Evolutionary conservation across 2,329 filamentous ascomycete genomes (phyloP), one percentile per base, ranked within the genome.

Genomic region (Colletotrichum viniferum): DNA sequence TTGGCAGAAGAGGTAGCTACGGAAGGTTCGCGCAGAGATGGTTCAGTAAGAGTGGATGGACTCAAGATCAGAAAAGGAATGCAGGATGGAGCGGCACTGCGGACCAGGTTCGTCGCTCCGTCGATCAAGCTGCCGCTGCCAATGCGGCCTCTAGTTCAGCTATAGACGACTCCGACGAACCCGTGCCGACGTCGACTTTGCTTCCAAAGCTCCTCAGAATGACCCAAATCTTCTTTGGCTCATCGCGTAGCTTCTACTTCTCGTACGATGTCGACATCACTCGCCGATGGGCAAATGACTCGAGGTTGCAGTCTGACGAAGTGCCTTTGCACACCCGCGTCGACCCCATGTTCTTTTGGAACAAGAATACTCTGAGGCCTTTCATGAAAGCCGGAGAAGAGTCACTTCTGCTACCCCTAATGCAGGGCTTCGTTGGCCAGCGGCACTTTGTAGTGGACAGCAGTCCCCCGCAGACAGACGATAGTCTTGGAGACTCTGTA

Each of bases 191-290:
- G 18, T 84, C 86, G 8, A 79, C 89, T 6, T 85, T 98, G 36
- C 87, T 98, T 13, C 96, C 96, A 2, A 98, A 98, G 81, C 88
- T 98, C 52, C 84, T 99, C 56, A 91, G 94, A 55, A 97, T 95
- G 36, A 93, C 95, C 3, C 95, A 95, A 81, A 91, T 98, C 71
- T 91, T 98, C 76, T 96, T 98, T 81, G 93, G 94, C 2, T 90
- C 92, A 5, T 96, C 94, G 0, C 90, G 90, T 77, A 98, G 95
- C 82, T 98, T 98, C 84, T 98, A 94, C 87, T 99, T 96, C 83
- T 96, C 96, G 1, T 98, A 99, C 83, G 97, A 99, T 78, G 90
- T 96, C 82, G 96, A 99, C 82, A 91, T 99, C 66, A 98, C 97
- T 1, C 91, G 93, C 71, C 92, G 90, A 77, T 80, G 92, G 71